phyloP scores from a whole-genome alignment of 2,329 filamentous ascomycete species.

The Esteya vermicola region DNA sequence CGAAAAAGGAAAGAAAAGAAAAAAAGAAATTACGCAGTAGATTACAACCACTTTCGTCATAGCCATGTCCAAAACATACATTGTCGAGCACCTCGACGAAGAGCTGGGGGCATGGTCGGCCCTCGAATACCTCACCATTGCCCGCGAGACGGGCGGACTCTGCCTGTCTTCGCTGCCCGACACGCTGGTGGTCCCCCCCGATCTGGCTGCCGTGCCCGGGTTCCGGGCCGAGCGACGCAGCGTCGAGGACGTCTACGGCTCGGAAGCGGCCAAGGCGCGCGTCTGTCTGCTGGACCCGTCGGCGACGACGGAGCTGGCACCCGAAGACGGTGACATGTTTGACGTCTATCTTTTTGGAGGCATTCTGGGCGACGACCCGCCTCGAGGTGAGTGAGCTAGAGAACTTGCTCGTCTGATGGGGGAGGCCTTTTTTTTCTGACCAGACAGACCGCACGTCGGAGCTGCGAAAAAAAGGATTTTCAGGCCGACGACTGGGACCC shows the following conservation, averaged over 20 bases:
- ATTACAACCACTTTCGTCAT: neutral
- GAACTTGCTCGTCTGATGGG: neutral
- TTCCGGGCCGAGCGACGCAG: constrained; percentile 61
- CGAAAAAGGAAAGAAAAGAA: too few relatives aligned
- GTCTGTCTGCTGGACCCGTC: constrained; percentile 86
- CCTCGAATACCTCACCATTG: constrained; percentile 82
- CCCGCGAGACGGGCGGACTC: constrained; percentile 67
- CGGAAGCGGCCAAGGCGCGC: constrained; percentile 44
- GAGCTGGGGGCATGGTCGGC: constrained; percentile 91
- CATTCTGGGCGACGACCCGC: constrained; percentile 89
- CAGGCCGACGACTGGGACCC: constrained; percentile 73
- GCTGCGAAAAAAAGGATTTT: constrained; percentile 82
- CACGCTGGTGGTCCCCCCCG: constrained; percentile 45
- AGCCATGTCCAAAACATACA: constrained; percentile 52
- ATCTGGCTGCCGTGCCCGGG: constrained; percentile 39
- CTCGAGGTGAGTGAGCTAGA: constrained; percentile 51
- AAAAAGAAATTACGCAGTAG: too few relatives aligned
- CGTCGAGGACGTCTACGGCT: constrained; percentile 69
- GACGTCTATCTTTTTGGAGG: constrained; percentile 92
- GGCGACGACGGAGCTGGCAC: constrained; percentile 64
- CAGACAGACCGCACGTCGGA: constrained; percentile 84
- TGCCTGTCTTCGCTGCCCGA: constrained; percentile 68
- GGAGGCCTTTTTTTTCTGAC: constrained; percentile 3
- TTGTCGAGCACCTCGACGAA: constrained; percentile 92
- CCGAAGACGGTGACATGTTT: constrained; percentile 69